Evolutionary conservation across 805 yeast species (phyloP).

Genomic region (Starmerella sp.): DNA sequence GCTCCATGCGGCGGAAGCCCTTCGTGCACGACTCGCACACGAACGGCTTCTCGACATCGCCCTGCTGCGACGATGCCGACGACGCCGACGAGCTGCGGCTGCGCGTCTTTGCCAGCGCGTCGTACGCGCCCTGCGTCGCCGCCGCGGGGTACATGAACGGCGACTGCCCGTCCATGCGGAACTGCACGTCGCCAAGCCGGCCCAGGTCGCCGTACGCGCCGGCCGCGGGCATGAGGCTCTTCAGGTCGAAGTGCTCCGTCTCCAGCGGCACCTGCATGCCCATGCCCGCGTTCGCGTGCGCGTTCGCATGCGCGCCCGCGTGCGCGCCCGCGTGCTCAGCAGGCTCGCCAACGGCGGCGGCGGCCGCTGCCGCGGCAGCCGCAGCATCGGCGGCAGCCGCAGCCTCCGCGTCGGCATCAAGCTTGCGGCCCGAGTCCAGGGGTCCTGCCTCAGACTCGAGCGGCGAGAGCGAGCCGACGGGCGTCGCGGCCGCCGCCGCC

Average conservation of each 20-base stretch:
- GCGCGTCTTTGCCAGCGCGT: constrained; percentile 2
- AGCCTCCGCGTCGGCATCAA: background rate
- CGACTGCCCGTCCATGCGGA: background rate
- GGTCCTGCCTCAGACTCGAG: constrained; percentile 1
- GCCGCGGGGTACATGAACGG: constrained; percentile 3
- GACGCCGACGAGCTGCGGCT: constrained; percentile 7
- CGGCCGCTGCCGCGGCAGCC: constrained; percentile 1
- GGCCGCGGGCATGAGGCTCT: background rate
- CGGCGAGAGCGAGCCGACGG: background rate
- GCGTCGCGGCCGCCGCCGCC: background rate
- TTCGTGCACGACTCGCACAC: constrained; percentile 31
- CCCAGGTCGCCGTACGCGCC: background rate
- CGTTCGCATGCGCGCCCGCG: no score
- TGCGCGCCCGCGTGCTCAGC: background rate
- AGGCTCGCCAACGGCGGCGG: background rate
- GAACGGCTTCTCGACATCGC: constrained; percentile 26
- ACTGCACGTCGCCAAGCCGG: background rate
- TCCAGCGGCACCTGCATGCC: no score
- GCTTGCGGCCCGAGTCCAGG: background rate
- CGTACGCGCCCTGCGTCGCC: background rate
- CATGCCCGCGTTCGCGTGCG: no score
- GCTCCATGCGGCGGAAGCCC: constrained; percentile 34
- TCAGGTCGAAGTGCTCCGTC: background rate
- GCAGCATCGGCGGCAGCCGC: no score
- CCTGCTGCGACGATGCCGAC: background rate